Conservation (phyloP, 495 filamentous ascomycete genomes). For the Xylaria telfairii region DNA sequence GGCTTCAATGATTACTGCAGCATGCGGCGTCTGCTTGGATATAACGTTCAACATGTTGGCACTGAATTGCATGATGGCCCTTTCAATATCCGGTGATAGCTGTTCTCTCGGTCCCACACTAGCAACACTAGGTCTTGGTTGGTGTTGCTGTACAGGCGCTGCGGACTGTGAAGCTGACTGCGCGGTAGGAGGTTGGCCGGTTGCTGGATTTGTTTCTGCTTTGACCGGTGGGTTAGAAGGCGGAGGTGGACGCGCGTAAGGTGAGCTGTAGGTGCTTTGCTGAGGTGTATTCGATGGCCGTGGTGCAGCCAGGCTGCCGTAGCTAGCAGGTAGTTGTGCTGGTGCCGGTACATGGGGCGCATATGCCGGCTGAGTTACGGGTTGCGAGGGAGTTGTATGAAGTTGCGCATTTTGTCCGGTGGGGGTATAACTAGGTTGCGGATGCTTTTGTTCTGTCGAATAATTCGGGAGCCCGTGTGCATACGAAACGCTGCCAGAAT, state of each 20-base stretch:
- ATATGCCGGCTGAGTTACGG: conserved; percentile 40
- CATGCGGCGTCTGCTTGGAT: conserved; percentile 35
- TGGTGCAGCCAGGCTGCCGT: conserved; percentile 34
- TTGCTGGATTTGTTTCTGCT: conserved; percentile 27
- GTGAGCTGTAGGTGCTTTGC: conserved; percentile 50
- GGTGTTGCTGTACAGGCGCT: conserved; percentile 21
- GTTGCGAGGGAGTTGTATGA: conserved; percentile 32
- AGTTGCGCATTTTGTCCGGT: conserved; percentile 31
- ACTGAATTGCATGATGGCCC: conserved; percentile 38
- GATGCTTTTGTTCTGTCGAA: conserved; percentile 30
- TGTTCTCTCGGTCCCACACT: conserved; percentile 10
- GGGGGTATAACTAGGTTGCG: conserved; percentile 32
- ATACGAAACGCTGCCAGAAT: conserved; percentile 28
- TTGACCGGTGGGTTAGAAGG: conserved; percentile 32
- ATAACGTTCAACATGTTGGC: conserved; percentile 36
- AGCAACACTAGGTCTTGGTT: conserved; percentile 22
- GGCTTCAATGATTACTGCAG: conserved; percentile 36
- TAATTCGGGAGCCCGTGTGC: conserved; percentile 35
- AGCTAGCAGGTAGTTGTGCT: conserved; percentile 42
- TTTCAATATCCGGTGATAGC: conserved; percentile 38
- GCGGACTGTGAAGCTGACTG: conserved; percentile 25
- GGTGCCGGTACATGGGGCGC: conserved; percentile 40
- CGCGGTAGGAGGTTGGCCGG: conserved; percentile 29
- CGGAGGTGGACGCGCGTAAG: conserved; percentile 48
- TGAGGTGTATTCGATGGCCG: conserved; percentile 43